phyloP scores from a whole-genome alignment of 768 basidiomycete species.

The Cystofilobasidium bisporidii region DNA sequence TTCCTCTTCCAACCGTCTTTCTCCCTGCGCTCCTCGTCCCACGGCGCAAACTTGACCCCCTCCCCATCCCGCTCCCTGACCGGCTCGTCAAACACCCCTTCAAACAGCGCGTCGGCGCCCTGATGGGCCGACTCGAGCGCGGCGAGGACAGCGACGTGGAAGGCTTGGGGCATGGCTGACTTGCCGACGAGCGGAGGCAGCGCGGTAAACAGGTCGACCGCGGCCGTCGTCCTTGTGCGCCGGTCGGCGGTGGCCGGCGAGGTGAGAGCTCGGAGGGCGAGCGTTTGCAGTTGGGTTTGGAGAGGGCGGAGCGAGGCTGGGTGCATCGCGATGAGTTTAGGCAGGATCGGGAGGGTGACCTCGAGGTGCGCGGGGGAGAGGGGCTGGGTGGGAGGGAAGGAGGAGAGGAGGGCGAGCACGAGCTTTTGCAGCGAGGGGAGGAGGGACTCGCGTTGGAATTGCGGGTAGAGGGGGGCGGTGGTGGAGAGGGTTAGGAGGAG shows the following conservation, averaged over 20 bases:
- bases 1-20: slow-evolving; percentile 35
- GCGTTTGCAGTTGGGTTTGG: slow-evolving; percentile 47
- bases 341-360: slow-evolving; percentile 47
- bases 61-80: slow-evolving; percentile 2
- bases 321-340: slow-evolving; percentile 54
- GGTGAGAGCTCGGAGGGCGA: slow-evolving; percentile 53
- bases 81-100: slow-evolving; percentile 18
- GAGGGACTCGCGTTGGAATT: slow-evolving; percentile 71
- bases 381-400: slow-evolving; percentile 1
- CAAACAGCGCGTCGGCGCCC: slow-evolving; percentile 48
- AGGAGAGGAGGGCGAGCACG: slow-evolving; percentile 49
- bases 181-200: slow-evolving; percentile 70
- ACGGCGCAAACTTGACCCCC: slow-evolving; percentile 19
- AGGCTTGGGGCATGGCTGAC: slow-evolving; percentile 58
- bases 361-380: slow-evolving; percentile 40
- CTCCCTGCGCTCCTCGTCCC: slow-evolving; percentile 46
- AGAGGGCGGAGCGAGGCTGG: slow-evolving; percentile 57
- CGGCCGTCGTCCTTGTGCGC: slow-evolving; percentile 42
- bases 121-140: slow-evolving; percentile 58
- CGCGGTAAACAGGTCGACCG: slow-evolving; percentile 53
- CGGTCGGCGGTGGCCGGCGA: slow-evolving; percentile 43
- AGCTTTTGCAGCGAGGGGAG: slow-evolving; percentile 65
- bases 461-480: slow-evolving; percentile 52
- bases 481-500: slow-evolving; percentile 57
- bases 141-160: slow-evolving; percentile 67